These are phyloP conservation scores for Sugiyamaella chiloensis DNA, from an alignment of 805 yeast species.

Conservation along the genomic window DNA sequence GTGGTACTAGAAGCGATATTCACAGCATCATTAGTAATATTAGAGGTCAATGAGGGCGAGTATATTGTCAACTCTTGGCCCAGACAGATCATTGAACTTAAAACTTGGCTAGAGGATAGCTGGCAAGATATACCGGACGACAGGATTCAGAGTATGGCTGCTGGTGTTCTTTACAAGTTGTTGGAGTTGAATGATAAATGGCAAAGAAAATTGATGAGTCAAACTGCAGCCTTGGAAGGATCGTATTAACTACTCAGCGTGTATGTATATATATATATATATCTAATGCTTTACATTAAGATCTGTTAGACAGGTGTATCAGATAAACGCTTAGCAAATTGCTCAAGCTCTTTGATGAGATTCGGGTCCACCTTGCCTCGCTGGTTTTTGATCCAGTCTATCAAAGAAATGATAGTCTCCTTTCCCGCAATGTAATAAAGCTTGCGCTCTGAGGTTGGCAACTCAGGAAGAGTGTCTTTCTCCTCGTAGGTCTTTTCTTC, in stretches of 20 bases:
- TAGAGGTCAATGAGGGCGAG: constrained; percentile 31
- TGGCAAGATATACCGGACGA: constrained; percentile 33
- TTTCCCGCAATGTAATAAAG: constrained; percentile 28
- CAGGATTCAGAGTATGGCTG: constrained; percentile 29
- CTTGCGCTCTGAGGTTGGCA: constrained; percentile 13
- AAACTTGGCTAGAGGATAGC: constrained; percentile 29
- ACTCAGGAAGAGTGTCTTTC: background rate
- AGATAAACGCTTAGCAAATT: constrained; percentile 11
- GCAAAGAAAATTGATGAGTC: constrained; percentile 25
- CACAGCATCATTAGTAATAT: constrained; percentile 31
- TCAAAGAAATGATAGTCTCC: constrained; percentile 24
- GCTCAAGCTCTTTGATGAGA: constrained; percentile 21
- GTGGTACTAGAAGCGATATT: constrained; percentile 32
- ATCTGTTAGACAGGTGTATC: too few relatives aligned
- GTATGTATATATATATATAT: constrained; percentile 4
- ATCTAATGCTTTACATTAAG: too few relatives aligned
- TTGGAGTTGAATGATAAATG: constrained; percentile 27
- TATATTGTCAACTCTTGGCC: constrained; percentile 28
- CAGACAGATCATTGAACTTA: constrained; percentile 30
- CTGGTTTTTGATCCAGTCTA: constrained; percentile 30
- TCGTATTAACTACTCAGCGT: background rate
- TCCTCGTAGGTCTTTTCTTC: background rate
- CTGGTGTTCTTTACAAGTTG: constrained; percentile 31
- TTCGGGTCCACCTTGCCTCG: background rate
- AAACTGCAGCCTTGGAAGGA: constrained; percentile 15